Evolutionary conservation across 257 asterid genomes (phyloP).

Genomic region (Gardenia jasminoides): DNA sequence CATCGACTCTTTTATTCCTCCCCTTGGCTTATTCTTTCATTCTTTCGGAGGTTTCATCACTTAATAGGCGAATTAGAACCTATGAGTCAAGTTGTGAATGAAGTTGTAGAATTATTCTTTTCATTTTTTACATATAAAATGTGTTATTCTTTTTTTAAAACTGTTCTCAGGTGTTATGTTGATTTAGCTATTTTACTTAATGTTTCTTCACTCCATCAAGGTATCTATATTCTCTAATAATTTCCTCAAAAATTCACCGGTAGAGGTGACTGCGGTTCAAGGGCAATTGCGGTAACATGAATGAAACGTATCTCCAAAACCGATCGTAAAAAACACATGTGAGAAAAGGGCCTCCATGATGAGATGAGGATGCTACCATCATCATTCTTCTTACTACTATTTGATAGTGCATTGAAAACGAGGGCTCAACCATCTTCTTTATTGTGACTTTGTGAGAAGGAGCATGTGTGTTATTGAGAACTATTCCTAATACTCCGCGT

Average conservation of each 20-base stretch:
- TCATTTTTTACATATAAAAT: not conserved
- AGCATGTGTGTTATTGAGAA: not conserved
- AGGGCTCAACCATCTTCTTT: too few species aligned
- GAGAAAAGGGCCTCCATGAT: not conserved
- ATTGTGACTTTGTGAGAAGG: too few species aligned
- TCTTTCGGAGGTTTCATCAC: conserved; percentile 7
- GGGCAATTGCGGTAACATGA: not conserved
- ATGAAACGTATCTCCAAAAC: not conserved
- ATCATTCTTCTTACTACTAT: too few species aligned
- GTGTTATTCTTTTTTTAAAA: not conserved
- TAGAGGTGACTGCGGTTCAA: not conserved
- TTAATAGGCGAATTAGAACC: not conserved
- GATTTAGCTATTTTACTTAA: not conserved
- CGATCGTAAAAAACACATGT: not conserved
- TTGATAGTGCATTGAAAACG: too few species aligned
- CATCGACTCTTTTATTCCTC: conserved; percentile 2
- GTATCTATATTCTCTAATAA: too few species aligned
- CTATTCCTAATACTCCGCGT: not conserved
- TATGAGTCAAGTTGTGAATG: not conserved
- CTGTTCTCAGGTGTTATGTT: not conserved
- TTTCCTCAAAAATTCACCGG: not conserved
- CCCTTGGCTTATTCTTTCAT: conserved; percentile 7
- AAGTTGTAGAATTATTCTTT: not conserved
- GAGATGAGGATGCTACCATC: too few species aligned
- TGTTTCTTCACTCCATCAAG: too few species aligned